A percentile compares a stretch with the other conserved stretches of the same genome.
These are phyloP conservation scores for Conticribra weissflogii DNA, from an alignment of 108 stramenopile species.

Conservation along the genomic window DNA sequence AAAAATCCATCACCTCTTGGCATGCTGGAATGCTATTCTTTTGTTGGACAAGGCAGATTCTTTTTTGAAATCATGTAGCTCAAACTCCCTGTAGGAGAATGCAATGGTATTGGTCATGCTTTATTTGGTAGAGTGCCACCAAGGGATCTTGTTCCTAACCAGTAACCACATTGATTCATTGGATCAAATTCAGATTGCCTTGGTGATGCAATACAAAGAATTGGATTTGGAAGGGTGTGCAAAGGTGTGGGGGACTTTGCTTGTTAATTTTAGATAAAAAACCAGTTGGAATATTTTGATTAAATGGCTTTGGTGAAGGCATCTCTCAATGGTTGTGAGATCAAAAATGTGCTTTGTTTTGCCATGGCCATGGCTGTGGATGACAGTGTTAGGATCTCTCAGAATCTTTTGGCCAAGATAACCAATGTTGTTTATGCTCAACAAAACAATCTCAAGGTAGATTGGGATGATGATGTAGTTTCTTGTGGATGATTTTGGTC, in stretches of 20 bases:
- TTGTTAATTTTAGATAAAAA: constrained; percentile 46
- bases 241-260: constrained; percentile 62
- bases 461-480: too few species aligned
- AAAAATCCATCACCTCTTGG: constrained; percentile 56
- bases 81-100: constrained; percentile 59
- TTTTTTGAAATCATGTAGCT: constrained; percentile 60
- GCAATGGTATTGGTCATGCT: constrained; percentile 84
- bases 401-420: constrained; percentile 54
- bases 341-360: constrained; percentile 73
- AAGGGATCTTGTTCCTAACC: constrained; percentile 70
- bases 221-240: constrained; percentile 50
- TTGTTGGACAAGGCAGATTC: constrained; percentile 73
- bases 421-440: constrained; percentile 21
- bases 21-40: constrained; percentile 66
- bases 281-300: constrained; percentile 42
- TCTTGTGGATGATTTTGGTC: too few species aligned
- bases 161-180: constrained; percentile 69
- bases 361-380: constrained; percentile 72
- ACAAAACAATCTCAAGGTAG: constrained; percentile 20
- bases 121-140: constrained; percentile 64
- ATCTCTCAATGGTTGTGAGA: constrained; percentile 67
- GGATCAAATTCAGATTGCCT: constrained; percentile 68
- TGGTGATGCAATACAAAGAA: constrained; percentile 61
- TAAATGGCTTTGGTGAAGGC: constrained; percentile 47
- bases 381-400: constrained; percentile 43